phyloP scores from a whole-genome alignment of 2,329 filamentous ascomycete species.

The Gremmenia infestans region DNA sequence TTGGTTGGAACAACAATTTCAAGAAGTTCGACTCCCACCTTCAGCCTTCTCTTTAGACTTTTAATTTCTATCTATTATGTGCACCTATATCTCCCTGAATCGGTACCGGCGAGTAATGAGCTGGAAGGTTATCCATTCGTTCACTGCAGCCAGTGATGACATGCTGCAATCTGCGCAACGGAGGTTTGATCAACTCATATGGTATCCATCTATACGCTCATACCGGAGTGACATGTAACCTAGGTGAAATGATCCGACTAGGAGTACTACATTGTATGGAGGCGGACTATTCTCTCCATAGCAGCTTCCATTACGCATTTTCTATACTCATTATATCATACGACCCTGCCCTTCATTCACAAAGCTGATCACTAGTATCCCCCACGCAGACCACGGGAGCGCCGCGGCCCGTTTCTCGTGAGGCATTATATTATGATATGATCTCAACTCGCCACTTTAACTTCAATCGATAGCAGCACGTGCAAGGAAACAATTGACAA shows the following conservation, averaged over 20 bases:
- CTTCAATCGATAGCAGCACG: too few relatives aligned
- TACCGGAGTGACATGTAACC: too few relatives aligned
- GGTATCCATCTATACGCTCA: too few relatives aligned
- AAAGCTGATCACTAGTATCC: not conserved
- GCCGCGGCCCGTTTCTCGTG: too few relatives aligned
- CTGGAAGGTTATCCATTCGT: not conserved
- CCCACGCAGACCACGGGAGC: too few relatives aligned
- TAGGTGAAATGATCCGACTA: not conserved
- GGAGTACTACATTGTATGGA: not conserved
- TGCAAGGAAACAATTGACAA: too few relatives aligned
- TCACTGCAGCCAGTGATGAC: not conserved
- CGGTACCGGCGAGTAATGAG: not conserved
- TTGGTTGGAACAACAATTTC: not conserved
- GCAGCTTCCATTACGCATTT: not conserved
- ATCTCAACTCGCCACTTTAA: too few relatives aligned
- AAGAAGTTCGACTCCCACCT: not conserved
- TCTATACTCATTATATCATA: not conserved
- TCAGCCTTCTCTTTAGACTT: not conserved
- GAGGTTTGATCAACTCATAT: too few relatives aligned
- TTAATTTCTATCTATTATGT: not conserved
- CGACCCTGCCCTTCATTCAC: too few relatives aligned
- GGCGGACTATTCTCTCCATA: not conserved
- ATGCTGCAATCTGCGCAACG: too few relatives aligned
- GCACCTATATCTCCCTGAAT: not conserved
- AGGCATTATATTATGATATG: too few relatives aligned